Evolutionary conservation across 2,329 filamentous ascomycete genomes (phyloP).

Genomic region (Phyllosticta ampelicida): DNA sequence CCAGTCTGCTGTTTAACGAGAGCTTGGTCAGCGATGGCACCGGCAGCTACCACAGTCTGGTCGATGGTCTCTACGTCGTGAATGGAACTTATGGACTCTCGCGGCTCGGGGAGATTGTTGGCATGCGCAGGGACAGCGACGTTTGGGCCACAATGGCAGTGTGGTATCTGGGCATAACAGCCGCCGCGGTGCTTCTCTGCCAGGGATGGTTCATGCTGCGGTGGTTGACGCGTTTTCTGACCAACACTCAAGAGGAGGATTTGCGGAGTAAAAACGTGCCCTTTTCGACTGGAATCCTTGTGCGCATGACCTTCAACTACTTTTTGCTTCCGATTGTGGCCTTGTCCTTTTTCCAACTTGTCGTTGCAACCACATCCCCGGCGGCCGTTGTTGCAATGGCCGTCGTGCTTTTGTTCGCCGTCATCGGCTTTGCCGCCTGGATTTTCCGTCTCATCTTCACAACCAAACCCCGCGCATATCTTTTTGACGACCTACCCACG

Average conservation of each 20-base stretch:
- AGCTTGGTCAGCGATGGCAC: slow-evolving; percentile 65
- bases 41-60: slow-evolving; percentile 51
- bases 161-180: slow-evolving; percentile 74
- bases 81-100: slow-evolving; percentile 73
- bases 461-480: slow-evolving; percentile 70
- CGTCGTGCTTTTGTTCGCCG: slow-evolving; percentile 58
- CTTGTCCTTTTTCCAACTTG: slow-evolving; percentile 82
- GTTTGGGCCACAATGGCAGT: slow-evolving; percentile 92
- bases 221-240: slow-evolving; percentile 64
- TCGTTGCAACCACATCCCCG: slow-evolving; percentile 58
- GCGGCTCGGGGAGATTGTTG: slow-evolving; percentile 67
- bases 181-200: slow-evolving; percentile 53
- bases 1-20: slow-evolving; percentile 82
- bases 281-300: slow-evolving; percentile 48
- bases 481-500: slow-evolving; percentile 89
- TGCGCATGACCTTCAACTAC: slow-evolving; percentile 86
- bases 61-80: slow-evolving; percentile 79
- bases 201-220: slow-evolving; percentile 68
- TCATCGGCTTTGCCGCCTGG: slow-evolving; percentile 67
- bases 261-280: slow-evolving; percentile 84
- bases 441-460: slow-evolving; percentile 69
- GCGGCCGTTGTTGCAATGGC: slow-evolving; percentile 64
- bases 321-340: slow-evolving; percentile 80
- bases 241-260: slow-evolving; percentile 70
- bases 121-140: slow-evolving; percentile 64